Percentiles rank a stretch among this genome's conserved stretches.
Evolutionary conservation across 2,329 filamentous ascomycete species (phyloP).

Genomic region (Hypoxylon sp.): DNA sequence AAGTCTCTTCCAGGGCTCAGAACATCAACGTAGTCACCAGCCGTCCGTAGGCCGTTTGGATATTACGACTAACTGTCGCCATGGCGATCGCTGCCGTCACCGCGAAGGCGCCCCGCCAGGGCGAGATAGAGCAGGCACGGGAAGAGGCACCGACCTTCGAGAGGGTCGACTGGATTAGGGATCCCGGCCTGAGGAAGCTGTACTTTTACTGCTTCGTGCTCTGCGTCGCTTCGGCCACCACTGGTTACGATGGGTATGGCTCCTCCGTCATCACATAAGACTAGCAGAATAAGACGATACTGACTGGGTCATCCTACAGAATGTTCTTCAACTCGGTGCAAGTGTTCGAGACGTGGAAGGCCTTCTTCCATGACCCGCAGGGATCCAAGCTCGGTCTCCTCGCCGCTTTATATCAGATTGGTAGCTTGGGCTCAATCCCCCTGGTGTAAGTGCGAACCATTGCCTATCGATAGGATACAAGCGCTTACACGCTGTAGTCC

Average conservation of each 20-base stretch:
- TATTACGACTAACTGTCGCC: slow-evolving; percentile 9
- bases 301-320: slow-evolving; percentile 39
- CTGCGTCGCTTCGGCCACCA: slow-evolving; percentile 63
- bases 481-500: slow-evolving; percentile 47
- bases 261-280: neutral
- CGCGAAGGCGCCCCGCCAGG: slow-evolving; percentile 33
- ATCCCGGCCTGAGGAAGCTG: slow-evolving; percentile 63
- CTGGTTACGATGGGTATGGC: slow-evolving; percentile 62
- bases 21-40: slow-evolving; percentile 10
- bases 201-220: slow-evolving; percentile 62
- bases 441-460: slow-evolving; percentile 54
- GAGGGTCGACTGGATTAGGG: slow-evolving; percentile 60
- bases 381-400: slow-evolving; percentile 59
- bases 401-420: slow-evolving; percentile 66
- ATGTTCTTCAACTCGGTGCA: slow-evolving; percentile 57
- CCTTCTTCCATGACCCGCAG: slow-evolving; percentile 57
- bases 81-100: slow-evolving; percentile 34
- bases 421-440: slow-evolving; percentile 63
- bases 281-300: neutral
- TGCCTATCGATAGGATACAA: neutral
- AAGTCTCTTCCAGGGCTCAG: slow-evolving; percentile 11
- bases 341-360: slow-evolving; percentile 54
- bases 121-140: slow-evolving; percentile 46
- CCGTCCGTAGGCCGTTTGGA: neutral
- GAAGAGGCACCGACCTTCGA: slow-evolving; percentile 60